Conservation (phyloP, 2,329 filamentous ascomycete species). For the Paracoccidioides lutzii region DNA sequence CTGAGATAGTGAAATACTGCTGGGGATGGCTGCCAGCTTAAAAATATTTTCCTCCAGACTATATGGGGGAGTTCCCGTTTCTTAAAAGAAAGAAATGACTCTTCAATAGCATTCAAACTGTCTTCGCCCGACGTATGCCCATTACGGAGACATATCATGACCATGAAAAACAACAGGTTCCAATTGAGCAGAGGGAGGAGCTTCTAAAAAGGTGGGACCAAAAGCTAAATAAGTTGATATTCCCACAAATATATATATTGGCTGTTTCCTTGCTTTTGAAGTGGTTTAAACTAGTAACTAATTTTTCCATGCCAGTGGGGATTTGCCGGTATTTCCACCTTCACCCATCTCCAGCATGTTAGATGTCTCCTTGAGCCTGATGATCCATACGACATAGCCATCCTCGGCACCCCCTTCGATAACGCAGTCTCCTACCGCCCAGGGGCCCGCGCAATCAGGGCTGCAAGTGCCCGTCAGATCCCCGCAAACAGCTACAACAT, state of each 20-base stretch:
- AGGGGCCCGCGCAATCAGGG: constrained; percentile 64
- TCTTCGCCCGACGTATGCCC: constrained; percentile 20
- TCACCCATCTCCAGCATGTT: constrained; percentile 56
- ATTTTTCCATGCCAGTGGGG: constrained; percentile 36
- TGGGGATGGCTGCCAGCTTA: too few relatives aligned
- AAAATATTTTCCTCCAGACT: too few relatives aligned
- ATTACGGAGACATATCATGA: constrained; percentile 31
- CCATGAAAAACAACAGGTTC: constrained; percentile 21
- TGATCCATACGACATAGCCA: constrained; percentile 55
- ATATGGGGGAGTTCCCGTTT: too few relatives aligned
- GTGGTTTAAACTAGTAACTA: neutral
- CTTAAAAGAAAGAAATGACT: neutral
- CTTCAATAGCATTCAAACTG: constrained; percentile 14
- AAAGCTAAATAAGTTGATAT: constrained; percentile 22
- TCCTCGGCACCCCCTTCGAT: constrained; percentile 62
- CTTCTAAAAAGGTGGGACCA: constrained; percentile 36
- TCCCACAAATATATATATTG: neutral
- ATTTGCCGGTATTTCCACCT: constrained; percentile 63
- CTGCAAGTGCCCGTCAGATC: constrained; percentile 69
- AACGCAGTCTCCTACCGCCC: constrained; percentile 59
- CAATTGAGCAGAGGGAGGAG: constrained; percentile 29
- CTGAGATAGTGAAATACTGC: too few relatives aligned
- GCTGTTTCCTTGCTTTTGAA: neutral
- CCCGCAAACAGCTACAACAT: constrained; percentile 71
- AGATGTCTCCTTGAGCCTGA: constrained; percentile 56